Conservation (phyloP, 1,284 basidiomycete genomes). For the Entoloma clypeatum region DNA sequence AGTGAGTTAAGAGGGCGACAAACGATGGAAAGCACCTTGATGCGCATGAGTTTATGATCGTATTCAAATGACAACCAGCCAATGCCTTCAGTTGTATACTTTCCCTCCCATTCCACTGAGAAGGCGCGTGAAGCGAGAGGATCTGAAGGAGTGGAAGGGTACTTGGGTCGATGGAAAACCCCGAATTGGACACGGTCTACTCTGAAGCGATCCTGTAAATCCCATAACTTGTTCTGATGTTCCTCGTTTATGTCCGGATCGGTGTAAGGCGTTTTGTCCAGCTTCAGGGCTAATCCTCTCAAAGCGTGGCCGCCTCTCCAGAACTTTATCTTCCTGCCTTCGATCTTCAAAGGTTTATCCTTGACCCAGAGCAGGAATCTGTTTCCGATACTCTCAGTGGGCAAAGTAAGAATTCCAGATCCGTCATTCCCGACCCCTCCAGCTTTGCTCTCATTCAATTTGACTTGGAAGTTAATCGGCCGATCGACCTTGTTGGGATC, state of each 20-base stretch:
- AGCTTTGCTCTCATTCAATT: constrained; percentile 42
- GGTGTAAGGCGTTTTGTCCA: constrained; percentile 59
- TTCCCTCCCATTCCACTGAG: constrained; percentile 59
- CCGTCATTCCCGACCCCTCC: constrained; percentile 59
- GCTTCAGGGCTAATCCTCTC: constrained; percentile 27
- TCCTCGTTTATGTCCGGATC: constrained; percentile 57
- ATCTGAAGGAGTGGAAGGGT: constrained; percentile 28
- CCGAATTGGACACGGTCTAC: constrained; percentile 64
- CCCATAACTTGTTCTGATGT: constrained; percentile 41
- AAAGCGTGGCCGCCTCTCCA: constrained; percentile 22
- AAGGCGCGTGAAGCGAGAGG: constrained; percentile 46
- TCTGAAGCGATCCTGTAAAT: constrained; percentile 45
- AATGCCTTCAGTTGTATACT: constrained; percentile 40
- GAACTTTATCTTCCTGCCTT: constrained; percentile 39
- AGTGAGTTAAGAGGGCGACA: constrained; percentile 4
- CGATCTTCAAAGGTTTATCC: constrained; percentile 34
- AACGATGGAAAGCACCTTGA: constrained; percentile 40
- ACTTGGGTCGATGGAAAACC: constrained; percentile 39
- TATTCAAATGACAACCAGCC: constrained; percentile 61
- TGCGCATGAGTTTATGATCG: constrained; percentile 58
- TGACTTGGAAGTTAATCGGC: constrained; percentile 54
- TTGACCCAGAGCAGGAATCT: constrained; percentile 45
- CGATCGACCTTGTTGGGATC: constrained; percentile 34
- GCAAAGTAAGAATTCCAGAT: constrained; percentile 49
- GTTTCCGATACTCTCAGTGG: constrained; percentile 34